These are phyloP conservation scores for Diplodia scrobiculata DNA, from an alignment of 2,329 filamentous ascomycete genomes.

Conservation along the genomic window DNA sequence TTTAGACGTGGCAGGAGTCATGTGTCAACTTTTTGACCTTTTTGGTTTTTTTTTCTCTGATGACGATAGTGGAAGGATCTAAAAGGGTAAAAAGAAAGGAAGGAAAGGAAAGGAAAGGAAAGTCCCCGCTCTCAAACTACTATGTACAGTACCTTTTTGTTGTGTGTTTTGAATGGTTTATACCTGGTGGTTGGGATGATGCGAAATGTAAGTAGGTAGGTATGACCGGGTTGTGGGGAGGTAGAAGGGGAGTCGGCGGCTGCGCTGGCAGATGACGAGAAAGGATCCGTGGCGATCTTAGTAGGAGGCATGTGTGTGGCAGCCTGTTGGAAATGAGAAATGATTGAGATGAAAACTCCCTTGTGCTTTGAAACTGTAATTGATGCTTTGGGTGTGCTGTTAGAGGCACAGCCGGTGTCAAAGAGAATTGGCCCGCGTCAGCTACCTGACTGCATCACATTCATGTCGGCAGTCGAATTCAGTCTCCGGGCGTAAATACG, in stretches of 20 bases:
- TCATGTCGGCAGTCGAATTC: no score
- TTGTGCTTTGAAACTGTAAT: not conserved
- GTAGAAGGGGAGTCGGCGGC: not conserved
- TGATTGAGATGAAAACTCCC: conserved; percentile 1
- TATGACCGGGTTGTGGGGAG: not conserved
- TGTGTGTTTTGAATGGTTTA: conserved; percentile 1
- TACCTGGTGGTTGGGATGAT: conserved; percentile 2
- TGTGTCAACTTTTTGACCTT: not conserved
- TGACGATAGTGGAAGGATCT: conserved; percentile 3
- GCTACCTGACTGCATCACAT: no score
- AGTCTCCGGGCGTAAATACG: no score
- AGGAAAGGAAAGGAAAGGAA: conserved; percentile 4
- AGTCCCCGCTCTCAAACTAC: conserved; percentile 23
- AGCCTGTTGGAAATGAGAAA: conserved; percentile 7
- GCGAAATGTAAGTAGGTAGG: not conserved
- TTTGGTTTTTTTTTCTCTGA: not conserved
- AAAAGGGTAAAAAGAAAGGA: not conserved
- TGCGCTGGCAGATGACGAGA: not conserved
- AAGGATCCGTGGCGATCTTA: not conserved
- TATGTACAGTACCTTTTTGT: conserved; percentile 14
- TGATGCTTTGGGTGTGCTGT: not conserved
- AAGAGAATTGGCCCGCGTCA: no score
- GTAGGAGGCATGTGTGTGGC: not conserved
- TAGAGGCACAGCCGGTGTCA: no score
- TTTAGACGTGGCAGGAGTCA: conserved; percentile 8